phyloP scores from a whole-genome alignment of 192 early-diverging fungal genomes.

The Helicostylum pulchrum region DNA sequence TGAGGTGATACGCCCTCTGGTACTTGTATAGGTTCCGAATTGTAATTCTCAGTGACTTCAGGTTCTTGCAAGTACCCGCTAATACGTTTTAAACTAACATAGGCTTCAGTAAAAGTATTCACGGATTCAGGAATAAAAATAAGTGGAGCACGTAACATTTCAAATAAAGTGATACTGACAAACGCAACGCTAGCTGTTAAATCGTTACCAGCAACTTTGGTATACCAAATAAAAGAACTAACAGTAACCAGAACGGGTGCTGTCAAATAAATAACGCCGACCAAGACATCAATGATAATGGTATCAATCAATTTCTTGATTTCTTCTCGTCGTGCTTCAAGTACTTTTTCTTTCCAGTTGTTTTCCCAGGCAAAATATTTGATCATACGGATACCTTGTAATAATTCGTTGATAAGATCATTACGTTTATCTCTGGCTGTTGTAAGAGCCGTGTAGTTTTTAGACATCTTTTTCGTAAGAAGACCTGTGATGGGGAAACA shows the following conservation, averaged over 20 bases:
- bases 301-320: constrained; percentile 19
- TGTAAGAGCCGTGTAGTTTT: constrained; percentile 51
- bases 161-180: constrained; percentile 60
- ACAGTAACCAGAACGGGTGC: constrained; percentile 53
- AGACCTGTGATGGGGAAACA: constrained; percentile 56
- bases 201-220: constrained; percentile 44
- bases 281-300: constrained; percentile 14
- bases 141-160: constrained; percentile 50
- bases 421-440: constrained; percentile 72
- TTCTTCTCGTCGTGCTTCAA: constrained; percentile 36
- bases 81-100: constrained; percentile 57
- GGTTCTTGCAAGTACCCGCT: constrained; percentile 31
- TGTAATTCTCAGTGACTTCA: constrained; percentile 21
- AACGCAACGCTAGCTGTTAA: constrained; percentile 59
- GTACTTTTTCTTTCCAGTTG: constrained; percentile 65
- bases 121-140: constrained; percentile 55
- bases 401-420: constrained; percentile 72
- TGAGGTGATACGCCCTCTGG: constrained; percentile 6
- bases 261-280: constrained; percentile 41
- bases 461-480: constrained; percentile 49
- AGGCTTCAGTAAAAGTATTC: constrained; percentile 43
- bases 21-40: neutral
- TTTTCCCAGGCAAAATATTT: constrained; percentile 85
- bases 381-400: constrained; percentile 78
- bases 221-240: constrained; percentile 56